phyloP scores from a whole-genome alignment of 345 rosid species.

The Limnanthes douglasii region DNA sequence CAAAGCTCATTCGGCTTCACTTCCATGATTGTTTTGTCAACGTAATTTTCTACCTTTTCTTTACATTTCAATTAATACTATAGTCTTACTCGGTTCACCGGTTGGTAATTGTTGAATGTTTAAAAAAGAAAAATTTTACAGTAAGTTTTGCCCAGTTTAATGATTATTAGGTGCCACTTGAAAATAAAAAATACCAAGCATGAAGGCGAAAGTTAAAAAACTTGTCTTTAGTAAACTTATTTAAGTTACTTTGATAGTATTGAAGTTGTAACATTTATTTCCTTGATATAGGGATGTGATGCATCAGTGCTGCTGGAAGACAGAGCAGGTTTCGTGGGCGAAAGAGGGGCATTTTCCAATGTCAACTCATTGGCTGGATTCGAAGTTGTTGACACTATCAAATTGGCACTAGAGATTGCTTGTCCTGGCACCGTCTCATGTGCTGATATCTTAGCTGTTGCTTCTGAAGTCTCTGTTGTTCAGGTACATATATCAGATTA shows the following conservation, averaged over 20 bases:
- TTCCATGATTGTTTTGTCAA: slow-evolving; percentile 96
- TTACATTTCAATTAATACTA: too few relatives aligned
- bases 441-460: slow-evolving; percentile 17
- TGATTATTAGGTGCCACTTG: too few relatives aligned
- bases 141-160: too few relatives aligned
- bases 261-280: too few relatives aligned
- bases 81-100: too few relatives aligned
- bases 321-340: slow-evolving; percentile 14
- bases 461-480: slow-evolving; percentile 19
- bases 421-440: slow-evolving; percentile 24
- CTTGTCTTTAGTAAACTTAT: not conserved
- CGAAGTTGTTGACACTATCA: slow-evolving; percentile 18
- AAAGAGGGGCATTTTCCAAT: slow-evolving; percentile 17
- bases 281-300: slow-evolving; percentile 32
- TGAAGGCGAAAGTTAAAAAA: not conserved
- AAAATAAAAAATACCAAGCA: too few relatives aligned
- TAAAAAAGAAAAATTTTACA: too few relatives aligned
- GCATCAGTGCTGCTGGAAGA: slow-evolving; percentile 17
- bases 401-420: slow-evolving; percentile 15
- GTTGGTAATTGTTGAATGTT: too few relatives aligned
- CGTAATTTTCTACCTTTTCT: slow-evolving; percentile 21
- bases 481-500: slow-evolving; percentile 15
- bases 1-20: slow-evolving; percentile 92
- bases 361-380: slow-evolving; percentile 20
- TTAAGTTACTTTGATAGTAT: too few relatives aligned